A percentile compares a stretch with the other conserved stretches of the same genome.
Conservation (phyloP, 2,329 filamentous ascomycete species). For the Clonostachys solani region DNA sequence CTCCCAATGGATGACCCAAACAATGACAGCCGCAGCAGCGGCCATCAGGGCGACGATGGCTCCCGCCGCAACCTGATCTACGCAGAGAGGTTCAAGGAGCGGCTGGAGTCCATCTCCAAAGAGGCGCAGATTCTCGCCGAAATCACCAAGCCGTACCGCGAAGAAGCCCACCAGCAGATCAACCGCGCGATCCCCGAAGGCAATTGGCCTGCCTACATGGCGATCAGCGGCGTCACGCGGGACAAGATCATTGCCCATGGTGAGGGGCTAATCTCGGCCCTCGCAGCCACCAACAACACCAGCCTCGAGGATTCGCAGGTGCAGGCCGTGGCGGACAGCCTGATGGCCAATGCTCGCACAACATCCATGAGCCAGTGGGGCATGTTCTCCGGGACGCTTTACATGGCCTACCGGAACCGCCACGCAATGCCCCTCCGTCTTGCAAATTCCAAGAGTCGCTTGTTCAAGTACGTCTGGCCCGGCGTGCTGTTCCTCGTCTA, state of each 20-base stretch:
- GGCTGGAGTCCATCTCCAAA: not conserved
- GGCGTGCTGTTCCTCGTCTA: not conserved
- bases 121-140: not conserved
- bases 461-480: not conserved
- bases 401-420: not conserved
- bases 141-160: not conserved
- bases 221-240: not conserved
- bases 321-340: slow-evolving; percentile 1
- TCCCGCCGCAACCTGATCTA: not conserved
- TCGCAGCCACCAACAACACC: not conserved
- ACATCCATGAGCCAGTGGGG: not conserved
- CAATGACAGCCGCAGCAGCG: not conserved
- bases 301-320: slow-evolving; percentile 2
- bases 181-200: not conserved
- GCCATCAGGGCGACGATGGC: not conserved
- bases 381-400: not conserved
- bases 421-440: not conserved
- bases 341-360: not conserved
- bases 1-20: slow-evolving; percentile 1
- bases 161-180: not conserved
- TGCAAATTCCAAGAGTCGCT: not conserved
- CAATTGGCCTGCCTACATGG: not conserved
- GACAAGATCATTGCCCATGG: not conserved
- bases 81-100: not conserved
- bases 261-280: not conserved